Evolutionary conservation across 1,284 basidiomycete species (phyloP).

Genomic region (Leccinum ponderosum): DNA sequence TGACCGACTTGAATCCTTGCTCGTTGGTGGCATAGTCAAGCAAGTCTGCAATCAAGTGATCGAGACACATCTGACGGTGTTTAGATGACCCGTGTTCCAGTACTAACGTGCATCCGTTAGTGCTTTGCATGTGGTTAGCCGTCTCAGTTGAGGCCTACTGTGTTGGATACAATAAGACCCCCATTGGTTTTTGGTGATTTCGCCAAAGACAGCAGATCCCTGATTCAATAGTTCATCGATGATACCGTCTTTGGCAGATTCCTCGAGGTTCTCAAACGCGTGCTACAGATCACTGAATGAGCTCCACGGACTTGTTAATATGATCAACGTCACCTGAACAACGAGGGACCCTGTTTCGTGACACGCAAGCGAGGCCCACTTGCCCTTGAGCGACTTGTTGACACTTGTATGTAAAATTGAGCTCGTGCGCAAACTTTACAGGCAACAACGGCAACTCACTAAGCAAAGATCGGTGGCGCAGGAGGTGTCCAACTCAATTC

Average conservation of each 20-base stretch:
- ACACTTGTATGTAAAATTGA: conserved; percentile 48
- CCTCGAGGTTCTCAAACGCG: conserved; percentile 82
- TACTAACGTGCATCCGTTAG: conserved; percentile 32
- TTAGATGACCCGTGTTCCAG: conserved; percentile 76
- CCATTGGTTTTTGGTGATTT: conserved; percentile 85
- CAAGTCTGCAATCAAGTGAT: conserved; percentile 69
- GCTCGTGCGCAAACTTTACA: not conserved
- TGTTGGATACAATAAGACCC: conserved; percentile 83
- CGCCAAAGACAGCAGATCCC: conserved; percentile 62
- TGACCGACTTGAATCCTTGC: conserved; percentile 80
- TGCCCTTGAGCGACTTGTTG: conserved; percentile 79
- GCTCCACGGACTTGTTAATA: not conserved
- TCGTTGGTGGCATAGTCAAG: conserved; percentile 77
- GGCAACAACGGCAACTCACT: conserved; percentile 46
- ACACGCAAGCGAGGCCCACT: conserved; percentile 84
- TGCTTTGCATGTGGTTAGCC: not conserved
- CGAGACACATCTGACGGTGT: conserved; percentile 69
- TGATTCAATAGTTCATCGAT: conserved; percentile 77
- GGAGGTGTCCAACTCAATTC: conserved; percentile 80
- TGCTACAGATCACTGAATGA: conserved; percentile 47
- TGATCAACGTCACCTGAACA: conserved; percentile 56
- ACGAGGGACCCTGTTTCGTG: conserved; percentile 85
- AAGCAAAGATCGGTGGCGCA: conserved; percentile 81
- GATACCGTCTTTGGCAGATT: conserved; percentile 77
- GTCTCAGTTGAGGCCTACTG: conserved; percentile 46